Conservation (phyloP, 2,329 filamentous ascomycete species). For the Aspergillus texensis region DNA sequence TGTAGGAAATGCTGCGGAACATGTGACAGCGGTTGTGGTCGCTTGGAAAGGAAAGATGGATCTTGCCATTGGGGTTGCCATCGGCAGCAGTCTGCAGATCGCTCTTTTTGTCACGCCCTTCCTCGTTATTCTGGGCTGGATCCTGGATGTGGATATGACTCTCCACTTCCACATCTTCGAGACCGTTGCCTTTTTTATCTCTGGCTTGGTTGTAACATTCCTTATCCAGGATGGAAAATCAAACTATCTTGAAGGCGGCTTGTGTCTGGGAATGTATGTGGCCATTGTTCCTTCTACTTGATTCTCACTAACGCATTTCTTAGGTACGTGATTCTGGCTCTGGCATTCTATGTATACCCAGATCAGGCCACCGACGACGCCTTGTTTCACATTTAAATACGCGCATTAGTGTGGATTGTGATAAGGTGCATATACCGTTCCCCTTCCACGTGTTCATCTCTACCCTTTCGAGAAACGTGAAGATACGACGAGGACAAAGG, state of each 20-base stretch:
- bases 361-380: slow-evolving; percentile 36
- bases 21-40: slow-evolving; percentile 79
- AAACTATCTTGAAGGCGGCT: slow-evolving; percentile 81
- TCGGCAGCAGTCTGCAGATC: slow-evolving; percentile 81
- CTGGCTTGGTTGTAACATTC: slow-evolving; percentile 72
- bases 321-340: slow-evolving; percentile 49
- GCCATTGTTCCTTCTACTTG: not conserved
- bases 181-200: slow-evolving; percentile 76
- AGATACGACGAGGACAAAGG: not conserved
- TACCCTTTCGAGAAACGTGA: not conserved
- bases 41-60: slow-evolving; percentile 72
- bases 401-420: not conserved
- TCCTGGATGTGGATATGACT: slow-evolving; percentile 71
- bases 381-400: slow-evolving; percentile 15
- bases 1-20: slow-evolving; percentile 78
- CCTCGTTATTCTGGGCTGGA: slow-evolving; percentile 79
- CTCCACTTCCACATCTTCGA: slow-evolving; percentile 81
- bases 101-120: slow-evolving; percentile 79
- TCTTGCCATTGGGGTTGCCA: slow-evolving; percentile 74
- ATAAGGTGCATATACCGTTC: no score
- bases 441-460: not conserved
- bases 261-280: slow-evolving; percentile 62
- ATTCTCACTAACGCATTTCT: slow-evolving; percentile 10
- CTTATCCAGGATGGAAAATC: slow-evolving; percentile 79
- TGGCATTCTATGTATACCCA: slow-evolving; percentile 54